Evolutionary conservation across 495 filamentous ascomycete genomes (phyloP).

Genomic region (Amphirosellinia nigrospora): DNA sequence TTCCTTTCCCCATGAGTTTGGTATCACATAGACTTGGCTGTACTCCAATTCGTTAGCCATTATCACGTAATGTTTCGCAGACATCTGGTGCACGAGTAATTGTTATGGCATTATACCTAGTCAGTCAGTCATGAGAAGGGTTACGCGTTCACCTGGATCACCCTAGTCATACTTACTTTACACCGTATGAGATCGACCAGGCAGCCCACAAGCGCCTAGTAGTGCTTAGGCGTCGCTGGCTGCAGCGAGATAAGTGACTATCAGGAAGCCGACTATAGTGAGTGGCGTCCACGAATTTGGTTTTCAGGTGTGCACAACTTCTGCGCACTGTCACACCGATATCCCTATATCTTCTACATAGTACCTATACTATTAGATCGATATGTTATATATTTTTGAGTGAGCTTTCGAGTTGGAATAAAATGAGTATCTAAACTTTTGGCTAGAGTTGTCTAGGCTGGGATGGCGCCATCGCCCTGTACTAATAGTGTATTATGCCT

Average conservation of each 20-base stretch:
- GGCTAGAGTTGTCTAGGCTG: neutral
- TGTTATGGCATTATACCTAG: neutral
- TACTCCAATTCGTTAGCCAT: neutral
- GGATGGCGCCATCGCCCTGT: constrained; percentile 3
- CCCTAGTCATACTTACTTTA: neutral
- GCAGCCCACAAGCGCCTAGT: constrained; percentile 5
- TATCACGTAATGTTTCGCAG: constrained; percentile 14
- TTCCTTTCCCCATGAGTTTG: neutral
- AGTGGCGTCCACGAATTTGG: constrained; percentile 1
- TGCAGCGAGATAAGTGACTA: neutral
- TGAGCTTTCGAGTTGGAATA: too few species aligned
- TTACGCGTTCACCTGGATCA: constrained; percentile 19
- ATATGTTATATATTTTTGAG: too few species aligned
- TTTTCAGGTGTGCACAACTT: neutral
- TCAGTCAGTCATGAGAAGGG: constrained; percentile 17
- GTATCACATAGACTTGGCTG: constrained; percentile 1
- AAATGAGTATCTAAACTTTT: neutral
- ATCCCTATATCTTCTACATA: neutral
- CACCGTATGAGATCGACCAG: constrained; percentile 22
- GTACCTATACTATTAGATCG: too few species aligned
- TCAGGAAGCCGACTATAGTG: neutral
- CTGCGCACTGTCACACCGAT: neutral
- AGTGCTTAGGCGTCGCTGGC: constrained; percentile 3
- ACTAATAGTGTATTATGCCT: neutral
- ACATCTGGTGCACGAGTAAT: constrained; percentile 15